Evolutionary conservation across 768 basidiomycete species (phyloP), one percentile per base, ranked within the genome.

Genomic region (Clavulina sp.): DNA sequence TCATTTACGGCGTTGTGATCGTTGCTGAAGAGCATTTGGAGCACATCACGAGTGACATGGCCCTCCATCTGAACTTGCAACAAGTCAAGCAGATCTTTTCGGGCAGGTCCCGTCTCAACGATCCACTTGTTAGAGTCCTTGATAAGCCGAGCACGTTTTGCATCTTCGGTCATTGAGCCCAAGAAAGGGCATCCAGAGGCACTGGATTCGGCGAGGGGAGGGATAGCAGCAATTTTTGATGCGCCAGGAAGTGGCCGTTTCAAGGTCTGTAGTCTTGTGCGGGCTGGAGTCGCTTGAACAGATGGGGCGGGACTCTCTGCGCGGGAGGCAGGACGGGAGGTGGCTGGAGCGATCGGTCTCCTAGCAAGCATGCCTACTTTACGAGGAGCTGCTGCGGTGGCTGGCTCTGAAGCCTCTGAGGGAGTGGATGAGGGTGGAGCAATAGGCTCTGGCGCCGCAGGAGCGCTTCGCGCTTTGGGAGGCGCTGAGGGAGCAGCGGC

Each of bases 1-100:
- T 97, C 95, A 59, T 88, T 92, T 57, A 96, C 81, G 4, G 91
- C 87, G 57, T 83, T 86, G 63, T 96, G 95, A 59, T 95, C 95
- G 54, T 84, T 85, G 60, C 93, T 96, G 69, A 96, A 99, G 28
- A 99, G 70, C 28, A 76, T 76, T 3, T 75, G 65, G 9, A 84
- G 64, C 2, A 97, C 66, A 2, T 91, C 83, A 55, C 81, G 78
- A 2, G 83, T 82, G 4, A 76, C 72, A 59, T 83, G 75, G 5
- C 79, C 73, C 57, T 92, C 89, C 89, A 97, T 96, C 65, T 99
- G 95, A 56, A 73, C 76, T 58, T 87, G 83, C 46, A 97, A 69
- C 9, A 80, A 67, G 38, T 96, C 93, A 33, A 81, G 76, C 13
- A 96, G 72, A 59, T 97, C 93, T 61, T 86, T 83, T 51, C 87